Percentiles rank a stretch among this genome's conserved stretches.
Conservation (phyloP, 2,329 filamentous ascomycete genomes). For the Aureobasidium sp. region DNA sequence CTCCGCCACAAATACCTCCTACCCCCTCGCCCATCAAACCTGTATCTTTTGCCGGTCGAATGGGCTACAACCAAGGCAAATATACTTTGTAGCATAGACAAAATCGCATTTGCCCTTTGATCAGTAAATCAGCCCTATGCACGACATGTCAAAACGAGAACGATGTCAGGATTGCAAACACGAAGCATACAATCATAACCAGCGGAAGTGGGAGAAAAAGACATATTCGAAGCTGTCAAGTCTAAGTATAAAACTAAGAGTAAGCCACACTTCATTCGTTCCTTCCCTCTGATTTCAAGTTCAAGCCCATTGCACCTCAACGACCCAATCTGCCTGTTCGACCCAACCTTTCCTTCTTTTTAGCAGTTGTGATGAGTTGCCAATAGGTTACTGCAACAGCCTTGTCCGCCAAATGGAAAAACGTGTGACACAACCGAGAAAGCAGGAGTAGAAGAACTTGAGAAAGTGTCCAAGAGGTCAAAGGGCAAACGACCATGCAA, state of each 20-base stretch:
- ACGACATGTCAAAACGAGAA: too few relatives aligned
- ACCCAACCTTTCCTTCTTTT: too few relatives aligned
- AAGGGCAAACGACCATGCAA: background rate
- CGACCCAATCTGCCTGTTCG: too few relatives aligned
- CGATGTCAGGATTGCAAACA: too few relatives aligned
- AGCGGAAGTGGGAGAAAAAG: too few relatives aligned
- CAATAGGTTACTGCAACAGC: background rate
- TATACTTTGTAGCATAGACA: constrained; percentile 15
- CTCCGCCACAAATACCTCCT: constrained; percentile 1
- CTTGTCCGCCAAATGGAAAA: too few relatives aligned
- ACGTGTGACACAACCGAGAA: background rate
- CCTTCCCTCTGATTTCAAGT: too few relatives aligned
- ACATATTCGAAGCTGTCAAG: too few relatives aligned
- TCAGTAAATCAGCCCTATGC: background rate
- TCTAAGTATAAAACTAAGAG: too few relatives aligned
- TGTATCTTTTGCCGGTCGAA: constrained; percentile 12
- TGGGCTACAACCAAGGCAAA: constrained; percentile 12
- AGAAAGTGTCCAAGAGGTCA: background rate
- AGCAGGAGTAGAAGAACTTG: background rate
- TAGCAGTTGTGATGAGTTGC: background rate
- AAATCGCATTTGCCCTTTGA: constrained; percentile 16
- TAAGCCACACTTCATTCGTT: too few relatives aligned
- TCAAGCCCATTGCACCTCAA: too few relatives aligned
- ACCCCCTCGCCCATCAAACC: background rate
- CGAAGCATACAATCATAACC: too few relatives aligned